A percentile compares a stretch with the other conserved stretches of the same genome.
Evolutionary conservation across 345 rosid genomes (phyloP).

Genomic region (Rhodamnia argentea): DNA sequence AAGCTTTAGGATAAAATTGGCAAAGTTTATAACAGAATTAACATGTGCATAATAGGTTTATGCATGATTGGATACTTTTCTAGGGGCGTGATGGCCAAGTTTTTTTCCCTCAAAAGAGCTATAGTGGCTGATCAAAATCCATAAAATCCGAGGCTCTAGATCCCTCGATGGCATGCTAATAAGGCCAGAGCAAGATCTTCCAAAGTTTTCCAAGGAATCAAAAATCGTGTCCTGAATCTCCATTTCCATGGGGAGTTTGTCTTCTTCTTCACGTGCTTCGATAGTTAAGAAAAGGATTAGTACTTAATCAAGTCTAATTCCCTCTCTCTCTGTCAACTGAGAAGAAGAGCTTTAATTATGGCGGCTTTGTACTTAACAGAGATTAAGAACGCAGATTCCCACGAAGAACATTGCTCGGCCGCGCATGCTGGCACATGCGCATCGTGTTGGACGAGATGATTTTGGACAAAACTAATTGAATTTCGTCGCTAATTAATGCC

Average conservation of each 20-base stretch:
- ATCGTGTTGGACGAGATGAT: background rate
- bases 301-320: background rate
- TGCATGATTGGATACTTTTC: fast-evolving
- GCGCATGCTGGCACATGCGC: background rate
- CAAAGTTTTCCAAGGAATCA: background rate
- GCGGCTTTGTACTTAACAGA: background rate
- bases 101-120: background rate
- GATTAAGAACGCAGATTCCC: background rate
- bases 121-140: background rate
- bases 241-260: background rate
- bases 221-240: background rate
- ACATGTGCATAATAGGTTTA: fast-evolving
- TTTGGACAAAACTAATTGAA: background rate
- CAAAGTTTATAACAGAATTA: background rate
- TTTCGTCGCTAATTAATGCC: background rate
- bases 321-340: background rate
- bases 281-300: background rate
- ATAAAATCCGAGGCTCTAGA: background rate
- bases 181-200: background rate
- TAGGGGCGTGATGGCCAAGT: background rate
- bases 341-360: background rate
- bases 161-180: background rate
- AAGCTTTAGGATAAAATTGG: fast-evolving
- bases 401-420: background rate
- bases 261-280: background rate